These are phyloP conservation scores for Ophiosphaerella herpotricha DNA, from an alignment of 2,329 filamentous ascomycete genomes.

Conservation along the genomic window DNA sequence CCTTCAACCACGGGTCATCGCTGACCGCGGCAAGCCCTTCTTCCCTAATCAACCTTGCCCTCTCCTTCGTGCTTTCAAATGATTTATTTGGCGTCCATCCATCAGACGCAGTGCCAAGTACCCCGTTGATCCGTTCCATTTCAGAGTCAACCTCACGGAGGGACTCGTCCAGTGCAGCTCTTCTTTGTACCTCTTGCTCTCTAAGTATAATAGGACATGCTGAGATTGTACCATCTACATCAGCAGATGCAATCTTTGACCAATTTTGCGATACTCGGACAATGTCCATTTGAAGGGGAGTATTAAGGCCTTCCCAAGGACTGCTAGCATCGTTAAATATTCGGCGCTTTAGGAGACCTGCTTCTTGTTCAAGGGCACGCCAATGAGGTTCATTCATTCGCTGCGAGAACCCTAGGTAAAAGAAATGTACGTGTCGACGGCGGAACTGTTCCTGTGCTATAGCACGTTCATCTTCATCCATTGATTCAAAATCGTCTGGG, in stretches of 20 bases:
- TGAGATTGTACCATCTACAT: conserved; percentile 6
- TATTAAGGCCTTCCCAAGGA: conserved; percentile 37
- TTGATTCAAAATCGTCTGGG: conserved; percentile 17
- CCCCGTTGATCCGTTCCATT: conserved; percentile 19
- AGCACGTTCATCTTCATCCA: conserved; percentile 20
- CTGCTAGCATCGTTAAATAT: conserved; percentile 27
- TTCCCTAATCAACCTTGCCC: conserved; percentile 15
- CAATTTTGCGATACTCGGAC: conserved; percentile 25
- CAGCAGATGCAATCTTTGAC: conserved; percentile 11
- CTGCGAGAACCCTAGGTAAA: conserved; percentile 33
- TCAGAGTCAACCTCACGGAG: conserved; percentile 20
- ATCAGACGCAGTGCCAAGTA: conserved; percentile 29
- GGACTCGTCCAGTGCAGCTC: conserved; percentile 19
- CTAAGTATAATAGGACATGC: conserved; percentile 21
- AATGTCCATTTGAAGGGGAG: conserved; percentile 31
- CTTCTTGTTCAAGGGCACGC: conserved; percentile 24
- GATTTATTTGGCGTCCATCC: conserved; percentile 31
- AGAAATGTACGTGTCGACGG: conserved; percentile 36
- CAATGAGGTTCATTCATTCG: conserved; percentile 31
- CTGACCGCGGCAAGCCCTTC: conserved; percentile 19
- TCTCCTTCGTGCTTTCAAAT: conserved; percentile 25
- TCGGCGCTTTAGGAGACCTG: conserved; percentile 23
- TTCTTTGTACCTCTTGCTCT: conserved; percentile 19
- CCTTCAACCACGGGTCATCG: conserved; percentile 24
- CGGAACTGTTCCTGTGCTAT: conserved; percentile 27